Base-by-base conservation (phyloP, 75 land plant genomes). In the Pseudotsuga menziesii region DNA sequence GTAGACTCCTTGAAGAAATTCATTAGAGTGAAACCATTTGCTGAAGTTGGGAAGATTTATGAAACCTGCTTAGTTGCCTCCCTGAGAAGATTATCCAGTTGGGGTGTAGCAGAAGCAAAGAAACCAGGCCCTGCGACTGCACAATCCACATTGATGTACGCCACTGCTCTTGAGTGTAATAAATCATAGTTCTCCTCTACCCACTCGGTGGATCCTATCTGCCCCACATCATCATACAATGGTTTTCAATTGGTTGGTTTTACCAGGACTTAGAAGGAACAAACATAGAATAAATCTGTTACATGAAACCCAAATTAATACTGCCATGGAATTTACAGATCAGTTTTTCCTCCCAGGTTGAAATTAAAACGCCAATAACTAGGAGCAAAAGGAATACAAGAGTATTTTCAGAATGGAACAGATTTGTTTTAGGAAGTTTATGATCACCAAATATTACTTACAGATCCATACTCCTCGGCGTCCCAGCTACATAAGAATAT, bases 101-200 rank as follows among this genome's bases (percentile, higher is more conserved):
- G 97, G 27, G 97, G 97, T 41, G 97, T 92, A 78, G 93, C 88
- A 62, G 72, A 76, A 48, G 91, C 91, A 57, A 57, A 22, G 67
- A 94, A 90, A 52, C 93, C 95, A 54, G 95, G 82, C 75, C 93
- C 97, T 20, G 67, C 64, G 0, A 92, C 97, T 13, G 93, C 92
- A 78, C 82, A 72, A 77, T 94, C 97, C 17, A 94, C 93, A 80
- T 94, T 94, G 60, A 87, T 57, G 55, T 89, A 89, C 25, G 89
- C 91, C 48, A 89, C 80, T 59, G 87, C 91, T 75, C 70, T 77
- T 11, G 86, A 77, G 22, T 73, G 32, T n/a, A 94, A 78, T 62
- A 86, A 69, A 72, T 84, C 83, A 11, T 61, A 63, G 76, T 89
- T 87, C 57, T 83, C 77, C 84, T 86, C 91, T 66, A 83, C 91